phyloP scores from a whole-genome alignment of 169 alveolate genomes.

The Haemoproteus tartakovskyi region DNA sequence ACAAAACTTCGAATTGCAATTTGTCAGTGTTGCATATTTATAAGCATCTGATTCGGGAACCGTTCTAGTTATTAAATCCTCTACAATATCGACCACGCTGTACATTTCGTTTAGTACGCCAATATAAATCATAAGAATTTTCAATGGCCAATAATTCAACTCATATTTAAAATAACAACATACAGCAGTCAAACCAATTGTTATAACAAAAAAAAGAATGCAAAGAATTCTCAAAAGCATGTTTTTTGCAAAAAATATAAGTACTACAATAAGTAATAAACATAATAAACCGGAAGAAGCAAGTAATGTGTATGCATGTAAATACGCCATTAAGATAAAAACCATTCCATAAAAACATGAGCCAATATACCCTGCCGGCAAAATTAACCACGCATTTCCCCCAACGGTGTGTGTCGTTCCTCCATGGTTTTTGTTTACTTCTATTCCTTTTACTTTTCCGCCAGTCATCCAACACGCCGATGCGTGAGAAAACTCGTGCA shows the following conservation, averaged over 20 bases:
- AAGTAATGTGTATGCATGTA: constrained; percentile 69
- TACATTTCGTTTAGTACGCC: constrained; percentile 74
- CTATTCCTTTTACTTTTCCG: constrained; percentile 75
- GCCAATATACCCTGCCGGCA: constrained; percentile 78
- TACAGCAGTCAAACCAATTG: constrained; percentile 61
- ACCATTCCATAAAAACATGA: constrained; percentile 75
- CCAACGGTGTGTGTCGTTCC: constrained; percentile 75
- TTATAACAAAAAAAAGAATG: constrained; percentile 52
- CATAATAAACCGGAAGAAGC: constrained; percentile 68
- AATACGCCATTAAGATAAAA: constrained; percentile 70
- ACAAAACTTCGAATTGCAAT: constrained; percentile 71
- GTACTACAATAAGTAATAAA: constrained; percentile 68
- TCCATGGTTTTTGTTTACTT: constrained; percentile 74
- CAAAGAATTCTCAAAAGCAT: constrained; percentile 67
- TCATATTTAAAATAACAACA: constrained; percentile 63
- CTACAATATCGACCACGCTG: constrained; percentile 71
- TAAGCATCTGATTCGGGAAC: constrained; percentile 75
- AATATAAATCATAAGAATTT: constrained; percentile 68
- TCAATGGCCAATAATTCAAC: constrained; percentile 68
- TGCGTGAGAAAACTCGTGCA: constrained; percentile 78
- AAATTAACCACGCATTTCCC: constrained; percentile 65
- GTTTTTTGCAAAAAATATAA: constrained; percentile 68
- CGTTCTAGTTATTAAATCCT: constrained; percentile 71
- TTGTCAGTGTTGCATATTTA: constrained; percentile 70
- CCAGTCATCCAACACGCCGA: constrained; percentile 79